Evolutionary conservation across 2,329 filamentous ascomycete species (phyloP).

Genomic region (Penicillium sp.): DNA sequence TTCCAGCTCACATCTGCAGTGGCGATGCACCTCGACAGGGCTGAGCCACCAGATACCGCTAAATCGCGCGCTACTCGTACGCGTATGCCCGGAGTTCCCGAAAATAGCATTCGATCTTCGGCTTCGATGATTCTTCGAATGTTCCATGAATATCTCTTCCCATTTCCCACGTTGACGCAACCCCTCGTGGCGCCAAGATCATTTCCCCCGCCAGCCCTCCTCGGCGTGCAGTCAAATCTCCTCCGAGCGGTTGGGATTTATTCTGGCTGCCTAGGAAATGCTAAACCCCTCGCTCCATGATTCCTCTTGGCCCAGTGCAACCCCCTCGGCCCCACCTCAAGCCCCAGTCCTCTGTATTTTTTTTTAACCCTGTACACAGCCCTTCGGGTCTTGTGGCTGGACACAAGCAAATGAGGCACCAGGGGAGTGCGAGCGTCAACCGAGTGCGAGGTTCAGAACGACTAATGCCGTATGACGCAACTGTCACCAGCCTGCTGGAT

Average conservation of each 20-base stretch:
- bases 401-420: not conserved
- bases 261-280: not conserved
- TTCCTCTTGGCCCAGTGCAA: not conserved
- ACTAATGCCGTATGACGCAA: slow-evolving; percentile 2
- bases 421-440: not conserved
- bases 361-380: too few relatives aligned
- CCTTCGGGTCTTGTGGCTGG: not conserved
- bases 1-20: too few relatives aligned
- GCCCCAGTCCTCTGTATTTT: not conserved
- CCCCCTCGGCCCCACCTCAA: not conserved
- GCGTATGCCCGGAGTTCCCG: not conserved
- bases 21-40: too few relatives aligned
- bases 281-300: not conserved
- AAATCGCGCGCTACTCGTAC: slow-evolving; percentile 1
- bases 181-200: not conserved
- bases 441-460: not conserved
- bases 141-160: slow-evolving; percentile 1
- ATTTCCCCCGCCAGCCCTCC: not conserved
- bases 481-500: not conserved
- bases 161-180: not conserved
- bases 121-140: slow-evolving; percentile 22
- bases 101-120: slow-evolving; percentile 18
- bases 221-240: not conserved
- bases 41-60: slow-evolving; percentile 5
- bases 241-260: not conserved